A percentile compares a stretch with the other conserved stretches of the same genome.
Evolutionary conservation across 208 protist species (phyloP).

Genomic region (Blechomonas ayalai): DNA sequence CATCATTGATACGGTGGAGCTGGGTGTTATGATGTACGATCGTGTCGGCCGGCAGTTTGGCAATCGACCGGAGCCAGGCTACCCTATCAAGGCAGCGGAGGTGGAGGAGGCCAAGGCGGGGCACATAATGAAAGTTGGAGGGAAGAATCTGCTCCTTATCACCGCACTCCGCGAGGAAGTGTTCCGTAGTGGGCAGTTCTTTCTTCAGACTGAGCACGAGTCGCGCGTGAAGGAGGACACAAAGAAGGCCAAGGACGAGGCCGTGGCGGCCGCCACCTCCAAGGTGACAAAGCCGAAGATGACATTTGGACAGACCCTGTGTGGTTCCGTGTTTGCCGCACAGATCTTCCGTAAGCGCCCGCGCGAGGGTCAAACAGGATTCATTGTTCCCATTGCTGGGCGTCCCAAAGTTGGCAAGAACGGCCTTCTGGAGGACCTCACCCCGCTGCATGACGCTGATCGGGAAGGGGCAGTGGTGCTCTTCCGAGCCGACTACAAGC

Average conservation of each 20-base stretch:
- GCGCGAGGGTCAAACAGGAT: constrained; percentile 58
- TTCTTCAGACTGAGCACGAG: constrained; percentile 78
- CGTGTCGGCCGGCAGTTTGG: constrained; percentile 73
- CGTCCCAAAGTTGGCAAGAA: constrained; percentile 61
- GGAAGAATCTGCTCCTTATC: constrained; percentile 63
- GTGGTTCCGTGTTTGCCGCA: constrained; percentile 33
- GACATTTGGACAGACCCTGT: constrained; percentile 52
- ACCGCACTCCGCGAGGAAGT: constrained; percentile 75
- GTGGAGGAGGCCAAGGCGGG: constrained; percentile 53
- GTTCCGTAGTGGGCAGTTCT: constrained; percentile 87
- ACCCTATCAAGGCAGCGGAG: constrained; percentile 66
- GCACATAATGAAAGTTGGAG: constrained; percentile 53
- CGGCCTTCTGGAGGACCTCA: constrained; percentile 53
- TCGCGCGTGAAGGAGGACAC: constrained; percentile 75
- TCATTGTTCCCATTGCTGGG: constrained; percentile 70
- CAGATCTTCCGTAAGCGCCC: constrained; percentile 62
- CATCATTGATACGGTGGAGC: constrained; percentile 60
- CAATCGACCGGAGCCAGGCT: constrained; percentile 80
- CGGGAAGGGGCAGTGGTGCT: constrained; percentile 73
- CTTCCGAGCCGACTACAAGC: constrained; percentile 88
- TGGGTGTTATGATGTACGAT: constrained; percentile 85
- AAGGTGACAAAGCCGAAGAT: constrained; percentile 49
- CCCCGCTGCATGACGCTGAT: constrained; percentile 73
- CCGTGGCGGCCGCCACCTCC: constrained; percentile 34
- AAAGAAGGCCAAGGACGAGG: constrained; percentile 57